Base-by-base conservation (phyloP, 441 rosid species). In the Jatropha podagrica region DNA sequence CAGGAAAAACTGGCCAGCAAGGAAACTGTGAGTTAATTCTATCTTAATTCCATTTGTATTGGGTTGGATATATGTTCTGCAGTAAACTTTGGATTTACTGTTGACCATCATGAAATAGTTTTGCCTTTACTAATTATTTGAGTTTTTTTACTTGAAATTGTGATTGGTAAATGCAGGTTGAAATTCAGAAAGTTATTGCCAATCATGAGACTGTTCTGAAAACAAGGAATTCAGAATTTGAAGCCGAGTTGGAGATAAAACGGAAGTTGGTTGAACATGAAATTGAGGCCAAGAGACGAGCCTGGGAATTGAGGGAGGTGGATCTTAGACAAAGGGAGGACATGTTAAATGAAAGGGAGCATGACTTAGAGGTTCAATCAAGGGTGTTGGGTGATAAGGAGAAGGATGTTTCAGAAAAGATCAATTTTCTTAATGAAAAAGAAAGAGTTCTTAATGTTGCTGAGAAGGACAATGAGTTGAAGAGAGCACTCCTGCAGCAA, bases 301-400 rank as follows among this genome's bases (percentile, higher is more conserved):
- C 91, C 55, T 93, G 92, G 92, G 98, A 95, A 79, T 85, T 95
- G 80, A 91, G 84, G 78, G 98, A 93, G 84, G 80, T 95, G 84
- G 99, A 95, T 80, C 81, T 93, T 66, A 77, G 65, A 68, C 90
- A 90, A 65, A 81, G 86, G 76, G 99, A 90, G 82, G 95, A 91
- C 66, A 78, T 81, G 20, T 80, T 89, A 51, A 65, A 27, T 65
- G 99, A 93, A 76, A 93, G 83, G 81, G 98, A 90, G 74, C 94
- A 93, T 83, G 96, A 95, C 65, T 77, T 95, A 82, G 95, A 89
- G 81, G 83, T 88, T 80, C 87, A 82, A 69, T 81, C 87, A 27
- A 88, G 86, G 77, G 81, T 85, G 49, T 81, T 91, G 83, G 76
- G 70, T 2, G 95, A 91, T 52, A 92, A 82, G 82, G 98, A 91